Conservation (phyloP, 164 flowering plant species). For the Magnolia sinica region DNA sequence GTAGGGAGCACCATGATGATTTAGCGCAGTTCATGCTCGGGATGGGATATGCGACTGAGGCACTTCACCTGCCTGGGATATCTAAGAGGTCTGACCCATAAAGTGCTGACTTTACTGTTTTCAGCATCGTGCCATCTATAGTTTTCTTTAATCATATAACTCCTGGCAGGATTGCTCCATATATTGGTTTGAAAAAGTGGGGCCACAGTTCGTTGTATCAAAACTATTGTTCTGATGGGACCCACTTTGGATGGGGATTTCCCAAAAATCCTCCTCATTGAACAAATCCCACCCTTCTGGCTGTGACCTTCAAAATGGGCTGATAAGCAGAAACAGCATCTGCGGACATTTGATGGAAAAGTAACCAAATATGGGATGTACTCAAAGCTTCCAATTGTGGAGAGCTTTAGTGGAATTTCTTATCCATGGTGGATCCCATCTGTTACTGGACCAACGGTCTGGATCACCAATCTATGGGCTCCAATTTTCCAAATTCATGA, state of each 20-base stretch:
- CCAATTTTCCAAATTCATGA: too few species aligned
- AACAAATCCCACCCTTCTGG: not conserved
- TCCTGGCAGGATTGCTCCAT: not conserved
- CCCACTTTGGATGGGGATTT: not conserved
- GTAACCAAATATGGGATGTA: too few species aligned
- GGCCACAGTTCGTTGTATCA: not conserved
- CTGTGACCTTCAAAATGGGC: not conserved
- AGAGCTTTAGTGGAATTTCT: too few species aligned
- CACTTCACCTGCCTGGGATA: slow-evolving; percentile 98
- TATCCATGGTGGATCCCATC: too few species aligned
- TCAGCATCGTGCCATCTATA: not conserved
- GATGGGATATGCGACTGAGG: slow-evolving; percentile 98
- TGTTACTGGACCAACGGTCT: too few species aligned
- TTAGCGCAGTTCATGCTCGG: slow-evolving; percentile 96
- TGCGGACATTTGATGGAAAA: too few species aligned
- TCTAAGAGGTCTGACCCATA: slow-evolving; percentile 67
- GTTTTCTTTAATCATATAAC: not conserved
- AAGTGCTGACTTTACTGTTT: not conserved
- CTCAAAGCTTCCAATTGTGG: too few species aligned
- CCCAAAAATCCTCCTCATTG: not conserved
- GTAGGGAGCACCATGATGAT: slow-evolving; percentile 99
- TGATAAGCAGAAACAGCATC: too few species aligned
- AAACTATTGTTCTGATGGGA: not conserved
- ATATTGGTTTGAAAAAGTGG: not conserved
- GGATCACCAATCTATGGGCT: too few species aligned